Percentiles rank a stretch among this genome's conserved stretches.
Evolutionary conservation across 345 rosid genomes (phyloP).

Genomic region (Eucalyptus curtisii): DNA sequence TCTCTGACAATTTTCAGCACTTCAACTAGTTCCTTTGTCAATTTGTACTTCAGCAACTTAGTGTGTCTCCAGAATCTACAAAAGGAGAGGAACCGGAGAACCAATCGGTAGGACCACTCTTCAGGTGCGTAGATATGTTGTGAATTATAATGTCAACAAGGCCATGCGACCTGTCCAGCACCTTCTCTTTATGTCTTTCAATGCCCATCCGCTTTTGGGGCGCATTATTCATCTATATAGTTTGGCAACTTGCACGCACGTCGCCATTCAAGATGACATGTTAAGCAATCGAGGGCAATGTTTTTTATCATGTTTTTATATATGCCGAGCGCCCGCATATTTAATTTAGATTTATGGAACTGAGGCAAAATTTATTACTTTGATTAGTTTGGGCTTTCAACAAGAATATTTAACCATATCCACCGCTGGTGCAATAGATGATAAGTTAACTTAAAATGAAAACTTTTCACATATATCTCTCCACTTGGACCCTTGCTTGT

Average conservation of each 20-base stretch:
- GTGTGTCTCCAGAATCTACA: not conserved
- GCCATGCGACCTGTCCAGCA: not conserved
- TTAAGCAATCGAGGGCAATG: not conserved
- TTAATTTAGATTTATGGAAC: not conserved
- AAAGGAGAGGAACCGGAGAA: not conserved
- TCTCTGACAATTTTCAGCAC: not conserved
- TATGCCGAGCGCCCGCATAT: not conserved
- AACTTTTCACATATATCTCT: not conserved
- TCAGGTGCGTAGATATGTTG: not conserved
- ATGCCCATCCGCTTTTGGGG: not conserved
- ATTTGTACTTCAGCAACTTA: not conserved
- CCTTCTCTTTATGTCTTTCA: not conserved
- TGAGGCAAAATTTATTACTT: not conserved
- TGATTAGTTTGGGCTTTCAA: not conserved
- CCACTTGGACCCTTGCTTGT: not conserved
- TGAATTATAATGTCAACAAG: not conserved
- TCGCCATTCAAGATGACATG: not conserved
- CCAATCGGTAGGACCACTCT: not conserved
- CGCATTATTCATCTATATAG: not conserved
- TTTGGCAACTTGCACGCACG: not conserved
- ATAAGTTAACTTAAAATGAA: not conserved
- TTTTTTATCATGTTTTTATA: not conserved
- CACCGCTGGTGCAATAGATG: not conserved
- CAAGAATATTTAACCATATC: not conserved
- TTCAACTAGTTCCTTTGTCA: not conserved